These are phyloP conservation scores for Blastocrithidia nonstop DNA, from an alignment of 208 protist species.

Conservation along the genomic window DNA sequence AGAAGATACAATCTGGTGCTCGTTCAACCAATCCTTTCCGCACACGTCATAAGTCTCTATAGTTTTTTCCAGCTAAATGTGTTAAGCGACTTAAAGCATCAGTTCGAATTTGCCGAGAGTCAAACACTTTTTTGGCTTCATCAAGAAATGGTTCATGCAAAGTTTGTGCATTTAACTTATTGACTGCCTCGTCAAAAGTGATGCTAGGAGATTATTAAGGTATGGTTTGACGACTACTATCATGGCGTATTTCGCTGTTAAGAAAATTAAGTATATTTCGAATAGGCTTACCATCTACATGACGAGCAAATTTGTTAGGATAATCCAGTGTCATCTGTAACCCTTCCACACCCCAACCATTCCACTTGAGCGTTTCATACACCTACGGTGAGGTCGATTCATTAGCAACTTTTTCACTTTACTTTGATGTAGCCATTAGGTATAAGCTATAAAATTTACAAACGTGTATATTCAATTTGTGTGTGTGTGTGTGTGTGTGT, in stretches of 20 bases:
- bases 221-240: constrained; percentile 16
- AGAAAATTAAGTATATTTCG: constrained; percentile 68
- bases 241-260: constrained; percentile 48
- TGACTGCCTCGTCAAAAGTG: constrained; percentile 50
- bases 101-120: constrained; percentile 41
- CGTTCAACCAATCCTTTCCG: constrained; percentile 76
- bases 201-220: constrained; percentile 49
- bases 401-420: constrained; percentile 1
- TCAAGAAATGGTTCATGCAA: constrained; percentile 70
- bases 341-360: constrained; percentile 69
- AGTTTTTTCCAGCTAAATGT: constrained; percentile 88
- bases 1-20: constrained; percentile 81
- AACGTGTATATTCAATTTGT: too few species aligned
- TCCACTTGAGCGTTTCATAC: constrained; percentile 82
- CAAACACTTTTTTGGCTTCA: constrained; percentile 27
- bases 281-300: constrained; percentile 69
- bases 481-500: background rate
- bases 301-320: constrained; percentile 27
- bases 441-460: too few species aligned
- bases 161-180: constrained; percentile 35
- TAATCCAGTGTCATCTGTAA: constrained; percentile 48
- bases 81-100: constrained; percentile 63
- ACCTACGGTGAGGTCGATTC: constrained; percentile 12
- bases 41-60: constrained; percentile 84
- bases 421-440: background rate